Evolutionary conservation across 2,329 filamentous ascomycete species (phyloP).

Genomic region (Alternaria alternata): DNA sequence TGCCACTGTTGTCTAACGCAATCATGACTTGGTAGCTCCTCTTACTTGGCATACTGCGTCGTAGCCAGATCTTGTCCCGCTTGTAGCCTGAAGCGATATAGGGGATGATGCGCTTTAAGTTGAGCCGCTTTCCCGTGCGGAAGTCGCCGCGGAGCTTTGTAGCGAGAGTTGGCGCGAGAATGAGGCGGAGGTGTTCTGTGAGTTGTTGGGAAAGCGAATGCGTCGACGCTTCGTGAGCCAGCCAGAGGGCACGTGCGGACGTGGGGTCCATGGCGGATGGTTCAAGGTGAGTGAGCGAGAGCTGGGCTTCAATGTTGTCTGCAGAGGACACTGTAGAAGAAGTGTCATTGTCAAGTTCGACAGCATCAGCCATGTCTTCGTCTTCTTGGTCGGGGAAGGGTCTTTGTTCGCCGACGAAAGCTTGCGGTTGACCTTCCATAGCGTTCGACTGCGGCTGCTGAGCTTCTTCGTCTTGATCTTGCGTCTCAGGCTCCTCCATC

Average conservation of each 20-base stretch:
- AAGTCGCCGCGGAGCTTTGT: conserved; percentile 97
- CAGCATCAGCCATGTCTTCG: conserved; percentile 49
- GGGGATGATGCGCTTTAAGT: conserved; percentile 99
- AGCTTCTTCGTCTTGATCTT: conserved; percentile 35
- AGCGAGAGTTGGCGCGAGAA: conserved; percentile 90
- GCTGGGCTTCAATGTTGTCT: conserved; percentile 63
- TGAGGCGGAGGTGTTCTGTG: conserved; percentile 93
- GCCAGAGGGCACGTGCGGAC: conserved; percentile 80
- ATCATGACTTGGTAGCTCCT: conserved; percentile 97
- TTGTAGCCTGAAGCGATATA: conserved; percentile 99
- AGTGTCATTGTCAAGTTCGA: conserved; percentile 47
- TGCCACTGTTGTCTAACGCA: conserved; percentile 93
- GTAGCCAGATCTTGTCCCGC: conserved; percentile 99
- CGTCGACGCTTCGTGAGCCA: conserved; percentile 81
- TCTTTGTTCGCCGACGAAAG: conserved; percentile 57
- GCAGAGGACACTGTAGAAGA: conserved; percentile 46
- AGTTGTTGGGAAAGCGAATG: conserved; percentile 86
- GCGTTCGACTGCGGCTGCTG: conserved; percentile 39
- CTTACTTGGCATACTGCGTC: conserved; percentile 88
- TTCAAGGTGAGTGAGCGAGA: conserved; percentile 76
- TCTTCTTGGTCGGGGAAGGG: conserved; percentile 43
- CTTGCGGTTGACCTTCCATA: conserved; percentile 50
- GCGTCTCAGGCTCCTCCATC: conserved; percentile 53
- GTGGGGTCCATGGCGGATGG: conserved; percentile 54
- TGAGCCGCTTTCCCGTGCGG: conserved; percentile 96